These are phyloP conservation scores for Nigrospora oryzae DNA, from an alignment of 2,329 filamentous ascomycete species.

Conservation along the genomic window DNA sequence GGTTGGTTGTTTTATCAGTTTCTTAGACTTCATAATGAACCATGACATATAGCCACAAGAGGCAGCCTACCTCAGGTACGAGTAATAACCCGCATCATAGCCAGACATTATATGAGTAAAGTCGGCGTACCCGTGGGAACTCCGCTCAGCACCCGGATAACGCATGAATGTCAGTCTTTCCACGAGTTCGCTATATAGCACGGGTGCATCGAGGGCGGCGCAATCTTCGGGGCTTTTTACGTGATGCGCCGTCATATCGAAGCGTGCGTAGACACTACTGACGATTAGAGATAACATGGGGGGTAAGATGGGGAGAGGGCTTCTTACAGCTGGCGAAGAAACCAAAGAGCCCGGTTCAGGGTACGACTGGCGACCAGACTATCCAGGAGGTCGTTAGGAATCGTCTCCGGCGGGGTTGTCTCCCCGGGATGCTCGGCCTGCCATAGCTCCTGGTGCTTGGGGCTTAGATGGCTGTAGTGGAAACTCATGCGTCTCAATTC, in stretches of 20 bases:
- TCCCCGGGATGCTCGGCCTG: constrained; percentile 12
- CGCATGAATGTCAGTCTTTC: constrained; percentile 5
- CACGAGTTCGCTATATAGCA: constrained; percentile 9
- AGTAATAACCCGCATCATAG: constrained; percentile 18
- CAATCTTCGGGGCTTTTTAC: constrained; percentile 8
- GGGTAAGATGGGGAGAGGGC: not conserved
- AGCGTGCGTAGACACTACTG: constrained; percentile 7
- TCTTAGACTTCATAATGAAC: too few species aligned
- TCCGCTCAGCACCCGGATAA: not conserved
- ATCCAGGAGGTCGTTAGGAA: constrained; percentile 9
- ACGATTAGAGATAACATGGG: not conserved
- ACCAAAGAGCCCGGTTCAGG: constrained; percentile 5
- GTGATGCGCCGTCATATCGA: constrained; percentile 15
- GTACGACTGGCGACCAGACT: constrained; percentile 6
- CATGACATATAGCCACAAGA: not conserved
- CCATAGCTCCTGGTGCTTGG: constrained; percentile 26
- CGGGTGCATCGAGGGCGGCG: constrained; percentile 7
- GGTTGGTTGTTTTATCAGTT: not conserved
- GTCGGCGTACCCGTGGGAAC: not conserved
- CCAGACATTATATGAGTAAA: constrained; percentile 8
- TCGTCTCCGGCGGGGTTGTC: constrained; percentile 5
- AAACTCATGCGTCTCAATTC: constrained; percentile 33
- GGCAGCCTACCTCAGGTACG: constrained; percentile 13
- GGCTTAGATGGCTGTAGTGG: constrained; percentile 36
- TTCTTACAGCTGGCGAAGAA: constrained; percentile 11